Evolutionary conservation across 2,329 filamentous ascomycete species (phyloP), one percentile per base, ranked within the genome.

Genomic region (Xylaria sp.): DNA sequence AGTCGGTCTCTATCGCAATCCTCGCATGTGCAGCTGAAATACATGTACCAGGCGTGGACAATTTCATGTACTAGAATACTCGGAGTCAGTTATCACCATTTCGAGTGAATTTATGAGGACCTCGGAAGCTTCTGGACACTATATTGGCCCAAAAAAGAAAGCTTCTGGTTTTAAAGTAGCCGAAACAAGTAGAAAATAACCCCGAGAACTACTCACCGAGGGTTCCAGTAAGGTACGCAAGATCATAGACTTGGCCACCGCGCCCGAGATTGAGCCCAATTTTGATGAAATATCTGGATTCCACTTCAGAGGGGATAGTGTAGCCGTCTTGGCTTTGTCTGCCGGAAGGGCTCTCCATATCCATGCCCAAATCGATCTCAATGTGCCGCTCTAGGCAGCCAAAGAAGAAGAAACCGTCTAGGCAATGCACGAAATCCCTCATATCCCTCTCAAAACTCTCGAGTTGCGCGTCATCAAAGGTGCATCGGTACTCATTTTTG

Each of bases 51-150:
- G 2, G 69, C 64, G 60, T 71, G 72, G 5, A 67, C 57, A 65
- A 75, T 69, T 66, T 74, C 73, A 61, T 73, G 71, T 36, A 74
- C 51, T 1, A 75, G n/a, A n/a, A n/a, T n/a, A n/a, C n/a, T n/a
- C n/a, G n/a, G n/a, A n/a, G n/a, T n/a, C n/a, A n/a, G n/a, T n/a
- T n/a, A n/a, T n/a, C n/a, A n/a, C n/a, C n/a, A n/a, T n/a, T n/a
- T n/a, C n/a, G n/a, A n/a, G n/a, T n/a, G n/a, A n/a, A n/a, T n/a
- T n/a, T n/a, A n/a, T n/a, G n/a, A n/a, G n/a, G n/a, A n/a, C n/a
- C n/a, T n/a, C n/a, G n/a, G n/a, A n/a, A n/a, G n/a, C n/a, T n/a
- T n/a, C n/a, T n/a, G n/a, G n/a, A n/a, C n/a, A n/a, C n/a, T n/a
- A n/a, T n/a, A n/a, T n/a, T n/a, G n/a, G n/a, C n/a, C n/a, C n/a